Conservation (phyloP, 495 filamentous ascomycete species). For the Penicillium alfredii region DNA sequence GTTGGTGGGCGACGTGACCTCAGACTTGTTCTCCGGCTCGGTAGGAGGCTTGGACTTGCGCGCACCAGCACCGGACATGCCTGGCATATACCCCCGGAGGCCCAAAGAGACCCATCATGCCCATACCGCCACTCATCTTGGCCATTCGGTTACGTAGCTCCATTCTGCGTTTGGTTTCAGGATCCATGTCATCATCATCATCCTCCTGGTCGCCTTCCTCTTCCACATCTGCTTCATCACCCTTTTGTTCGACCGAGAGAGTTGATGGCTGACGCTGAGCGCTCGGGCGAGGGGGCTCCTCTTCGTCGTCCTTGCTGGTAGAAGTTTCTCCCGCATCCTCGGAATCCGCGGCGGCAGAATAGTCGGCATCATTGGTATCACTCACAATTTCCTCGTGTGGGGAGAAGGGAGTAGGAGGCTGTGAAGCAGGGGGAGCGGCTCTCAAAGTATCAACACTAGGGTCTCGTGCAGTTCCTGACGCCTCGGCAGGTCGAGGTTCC, state of each 20-base stretch:
- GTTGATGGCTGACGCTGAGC: conserved; percentile 14
- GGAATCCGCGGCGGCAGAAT: conserved; percentile 79
- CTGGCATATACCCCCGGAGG: conserved; percentile 59
- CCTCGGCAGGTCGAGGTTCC: conserved; percentile 44
- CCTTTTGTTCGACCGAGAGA: conserved; percentile 13
- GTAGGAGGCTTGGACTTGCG: conserved; percentile 49
- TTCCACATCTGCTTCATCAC: conserved; percentile 42
- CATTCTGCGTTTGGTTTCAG: conserved; percentile 77
- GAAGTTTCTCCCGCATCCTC: conserved; percentile 74
- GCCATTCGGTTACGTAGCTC: conserved; percentile 93
- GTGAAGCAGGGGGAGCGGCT: conserved; percentile 38
- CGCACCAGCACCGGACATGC: conserved; percentile 34
- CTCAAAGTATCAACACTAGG: conserved; percentile 53
- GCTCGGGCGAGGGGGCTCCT: conserved; percentile 41
- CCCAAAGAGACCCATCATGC: conserved; percentile 92
- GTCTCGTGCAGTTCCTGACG: conserved; percentile 32
- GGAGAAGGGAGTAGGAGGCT: conserved; percentile 37
- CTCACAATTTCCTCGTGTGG: conserved; percentile 51
- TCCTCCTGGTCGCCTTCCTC: conserved; percentile 67
- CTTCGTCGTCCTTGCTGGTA: conserved; percentile 67
- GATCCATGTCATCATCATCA: conserved; percentile 89
- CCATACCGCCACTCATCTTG: conserved; percentile 97
- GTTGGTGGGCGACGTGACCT: conserved; percentile 42
- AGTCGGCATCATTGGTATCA: conserved; percentile 85
- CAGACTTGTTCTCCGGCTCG: conserved; percentile 62